phyloP scores from a whole-genome alignment of 345 rosid genomes.

The Gossypium sturtianum region DNA sequence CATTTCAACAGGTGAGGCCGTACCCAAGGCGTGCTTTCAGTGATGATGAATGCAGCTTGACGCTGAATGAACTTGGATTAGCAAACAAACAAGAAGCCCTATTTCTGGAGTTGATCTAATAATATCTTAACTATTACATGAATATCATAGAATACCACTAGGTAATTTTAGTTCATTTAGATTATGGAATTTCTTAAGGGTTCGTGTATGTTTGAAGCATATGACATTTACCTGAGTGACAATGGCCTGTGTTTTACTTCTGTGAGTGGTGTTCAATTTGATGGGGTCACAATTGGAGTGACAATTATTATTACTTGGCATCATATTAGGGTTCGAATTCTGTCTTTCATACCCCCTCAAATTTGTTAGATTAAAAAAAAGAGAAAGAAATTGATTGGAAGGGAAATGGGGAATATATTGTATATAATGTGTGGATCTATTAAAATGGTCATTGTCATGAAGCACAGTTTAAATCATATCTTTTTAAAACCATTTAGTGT shows the following conservation, averaged over 20 bases:
- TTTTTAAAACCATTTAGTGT: no score
- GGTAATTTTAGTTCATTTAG: constrained; percentile 8
- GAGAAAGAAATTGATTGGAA: no score
- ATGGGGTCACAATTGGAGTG: neutral
- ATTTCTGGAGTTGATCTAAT: constrained; percentile 79
- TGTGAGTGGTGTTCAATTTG: constrained; percentile 9
- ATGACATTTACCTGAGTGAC: constrained; percentile 9
- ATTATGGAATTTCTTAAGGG: neutral
- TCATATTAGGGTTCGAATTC: no score
- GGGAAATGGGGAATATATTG: no score
- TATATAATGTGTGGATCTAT: no score
- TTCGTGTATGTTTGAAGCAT: constrained; percentile 8
- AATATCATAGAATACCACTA: neutral
- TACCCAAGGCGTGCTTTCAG: constrained; percentile 88
- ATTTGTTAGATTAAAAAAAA: no score
- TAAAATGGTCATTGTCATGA: no score
- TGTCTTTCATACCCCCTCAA: no score
- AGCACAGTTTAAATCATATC: no score
- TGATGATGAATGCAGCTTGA: constrained; percentile 54
- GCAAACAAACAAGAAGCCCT: constrained; percentile 94
- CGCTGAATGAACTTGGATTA: constrained; percentile 81
- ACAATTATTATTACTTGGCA: no score
- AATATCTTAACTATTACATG: neutral
- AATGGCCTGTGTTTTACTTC: constrained; percentile 7
- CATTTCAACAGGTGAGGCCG: constrained; percentile 81